Percentiles rank a stretch among this genome's conserved stretches.
Conservation (phyloP, 768 basidiomycete species). For the Suillus paluster region DNA sequence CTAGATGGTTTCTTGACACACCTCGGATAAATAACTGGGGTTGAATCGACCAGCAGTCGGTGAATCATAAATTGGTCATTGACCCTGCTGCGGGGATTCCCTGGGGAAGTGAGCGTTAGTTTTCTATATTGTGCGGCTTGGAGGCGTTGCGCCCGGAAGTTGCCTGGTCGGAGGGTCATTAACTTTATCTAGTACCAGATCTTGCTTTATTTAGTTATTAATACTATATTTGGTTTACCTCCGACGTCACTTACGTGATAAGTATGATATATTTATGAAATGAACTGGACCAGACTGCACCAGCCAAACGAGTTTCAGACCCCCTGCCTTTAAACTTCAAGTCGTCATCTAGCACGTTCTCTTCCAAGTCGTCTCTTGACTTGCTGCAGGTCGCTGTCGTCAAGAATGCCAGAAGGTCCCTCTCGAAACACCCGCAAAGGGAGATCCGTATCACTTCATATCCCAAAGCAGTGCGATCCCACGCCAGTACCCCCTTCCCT, state of each 20-base stretch:
- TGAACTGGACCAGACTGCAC: not conserved
- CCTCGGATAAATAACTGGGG: not conserved
- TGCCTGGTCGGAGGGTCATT: conserved; percentile 1
- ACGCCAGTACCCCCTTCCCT: conserved; percentile 65
- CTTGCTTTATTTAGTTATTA: not conserved
- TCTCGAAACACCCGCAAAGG: conserved; percentile 10
- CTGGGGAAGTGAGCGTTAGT: not conserved
- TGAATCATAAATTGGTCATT: conserved; percentile 1
- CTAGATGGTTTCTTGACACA: not conserved
- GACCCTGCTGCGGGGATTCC: conserved; percentile 4
- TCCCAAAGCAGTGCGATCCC: conserved; percentile 33
- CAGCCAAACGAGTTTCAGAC: not conserved
- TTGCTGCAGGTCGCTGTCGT: not conserved
- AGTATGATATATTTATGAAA: not conserved
- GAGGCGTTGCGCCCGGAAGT: not conserved
- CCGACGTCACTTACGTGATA: not conserved
- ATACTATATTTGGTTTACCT: not conserved
- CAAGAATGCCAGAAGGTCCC: not conserved
- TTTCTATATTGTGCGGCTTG: not conserved
- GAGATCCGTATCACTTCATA: conserved; percentile 24
- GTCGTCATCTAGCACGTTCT: not conserved
- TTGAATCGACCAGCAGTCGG: no score
- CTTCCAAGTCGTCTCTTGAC: not conserved
- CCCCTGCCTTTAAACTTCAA: conserved; percentile 1
- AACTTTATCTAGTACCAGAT: not conserved